These are phyloP conservation scores for Colletotrichum sidae DNA, from an alignment of 2,329 filamentous ascomycete species.

Conservation along the genomic window DNA sequence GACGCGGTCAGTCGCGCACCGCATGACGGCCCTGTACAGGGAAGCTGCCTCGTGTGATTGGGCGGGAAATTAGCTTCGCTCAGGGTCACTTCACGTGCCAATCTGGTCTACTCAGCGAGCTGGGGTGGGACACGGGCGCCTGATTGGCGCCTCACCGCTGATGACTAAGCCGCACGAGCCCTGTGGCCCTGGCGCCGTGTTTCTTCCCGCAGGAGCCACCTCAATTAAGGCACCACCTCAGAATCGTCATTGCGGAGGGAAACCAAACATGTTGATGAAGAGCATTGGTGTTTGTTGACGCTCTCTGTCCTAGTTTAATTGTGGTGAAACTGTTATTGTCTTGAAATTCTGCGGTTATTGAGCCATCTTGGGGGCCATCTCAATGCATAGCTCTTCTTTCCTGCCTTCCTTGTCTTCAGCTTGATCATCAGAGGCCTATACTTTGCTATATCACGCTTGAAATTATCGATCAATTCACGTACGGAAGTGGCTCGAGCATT, in stretches of 20 bases:
- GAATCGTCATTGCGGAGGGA: too few relatives aligned
- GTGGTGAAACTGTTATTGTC: too few relatives aligned
- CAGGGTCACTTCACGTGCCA: constrained; percentile 38
- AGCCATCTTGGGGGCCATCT: too few relatives aligned
- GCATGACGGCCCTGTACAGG: constrained; percentile 36
- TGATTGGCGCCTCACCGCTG: background rate
- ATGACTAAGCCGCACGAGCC: constrained; percentile 27
- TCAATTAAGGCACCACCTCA: too few relatives aligned
- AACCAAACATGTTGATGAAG: too few relatives aligned
- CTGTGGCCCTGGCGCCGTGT: constrained; percentile 4
- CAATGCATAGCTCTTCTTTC: too few relatives aligned
- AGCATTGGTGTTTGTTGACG: too few relatives aligned
- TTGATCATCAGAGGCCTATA: background rate
- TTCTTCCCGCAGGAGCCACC: background rate
- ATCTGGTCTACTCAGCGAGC: constrained; percentile 16
- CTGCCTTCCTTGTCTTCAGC: too few relatives aligned
- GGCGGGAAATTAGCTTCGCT: constrained; percentile 36
- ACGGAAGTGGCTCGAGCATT: constrained; percentile 21
- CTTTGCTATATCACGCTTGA: constrained; percentile 8
- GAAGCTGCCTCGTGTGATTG: constrained; percentile 33
- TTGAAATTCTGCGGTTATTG: too few relatives aligned
- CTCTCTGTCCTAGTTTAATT: too few relatives aligned
- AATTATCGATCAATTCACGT: constrained; percentile 25
- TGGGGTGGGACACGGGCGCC: constrained; percentile 6
- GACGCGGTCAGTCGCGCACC: constrained; percentile 38